phyloP scores from a whole-genome alignment of 179 eudicot species.

The Carnegiea gigantea region DNA sequence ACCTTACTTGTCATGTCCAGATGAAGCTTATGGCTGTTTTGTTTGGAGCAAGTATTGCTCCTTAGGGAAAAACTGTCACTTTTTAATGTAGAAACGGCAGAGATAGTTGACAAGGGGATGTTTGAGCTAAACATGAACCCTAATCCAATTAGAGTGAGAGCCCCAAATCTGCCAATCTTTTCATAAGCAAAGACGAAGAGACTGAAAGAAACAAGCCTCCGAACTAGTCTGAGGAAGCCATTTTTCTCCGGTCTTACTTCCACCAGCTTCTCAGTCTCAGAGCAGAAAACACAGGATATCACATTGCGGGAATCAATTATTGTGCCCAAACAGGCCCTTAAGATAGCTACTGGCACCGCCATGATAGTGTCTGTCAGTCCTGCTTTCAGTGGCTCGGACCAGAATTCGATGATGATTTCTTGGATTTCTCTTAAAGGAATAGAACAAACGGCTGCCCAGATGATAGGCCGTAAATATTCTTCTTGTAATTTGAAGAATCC shows the following conservation, averaged over 20 bases:
- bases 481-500: conserved; percentile 20
- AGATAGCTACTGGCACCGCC: conserved; percentile 36
- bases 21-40: not conserved
- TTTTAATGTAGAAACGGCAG: conserved; percentile 28
- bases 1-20: conserved; percentile 6
- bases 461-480: conserved; percentile 32
- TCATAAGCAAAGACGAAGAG: conserved; percentile 35
- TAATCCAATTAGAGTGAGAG: conserved; percentile 28
- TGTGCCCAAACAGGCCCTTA: conserved; percentile 27
- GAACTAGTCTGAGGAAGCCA: conserved; percentile 32
- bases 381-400: conserved; percentile 36
- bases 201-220: conserved; percentile 38
- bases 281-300: conserved; percentile 19
- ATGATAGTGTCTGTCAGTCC: conserved; percentile 29
- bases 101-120: conserved; percentile 25
- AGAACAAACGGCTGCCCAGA: conserved; percentile 36
- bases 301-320: conserved; percentile 32
- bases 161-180: conserved; percentile 30
- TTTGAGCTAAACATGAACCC: conserved; percentile 35
- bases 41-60: not conserved
- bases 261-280: conserved; percentile 27
- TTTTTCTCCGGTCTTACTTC: conserved; percentile 22
- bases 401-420: conserved; percentile 34
- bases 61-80: conserved; percentile 36
- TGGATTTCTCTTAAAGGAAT: conserved; percentile 39